Evolutionary conservation across 768 basidiomycete genomes (phyloP), one percentile per base, ranked within the genome.

Genomic region (Lyophyllum atratum): DNA sequence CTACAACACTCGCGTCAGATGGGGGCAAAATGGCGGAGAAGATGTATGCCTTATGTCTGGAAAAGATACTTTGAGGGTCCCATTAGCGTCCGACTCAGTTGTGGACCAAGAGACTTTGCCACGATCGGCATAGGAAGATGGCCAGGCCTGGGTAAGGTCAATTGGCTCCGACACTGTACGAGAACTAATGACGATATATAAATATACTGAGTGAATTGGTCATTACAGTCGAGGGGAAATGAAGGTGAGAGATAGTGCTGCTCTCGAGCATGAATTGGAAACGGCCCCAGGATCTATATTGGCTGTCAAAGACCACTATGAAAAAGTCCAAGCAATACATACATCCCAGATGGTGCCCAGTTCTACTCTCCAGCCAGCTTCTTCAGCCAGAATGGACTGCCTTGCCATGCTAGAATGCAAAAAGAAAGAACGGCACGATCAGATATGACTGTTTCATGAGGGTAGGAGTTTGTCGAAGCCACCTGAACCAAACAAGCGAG

Each of bases 181-280:
- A 54, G 29, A 47, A 54, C 54, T 2, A 54, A 61, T 45, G n/a
- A 29, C 47, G 48, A 55, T 39, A 25, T 53, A 58, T 49, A 50
- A 39, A 55, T 28, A 33, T 17, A 19, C 14, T 29, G 39, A 48
- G 28, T 14, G 39, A 49, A 40, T 17, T 11, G 14, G 33, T n/a
- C 28, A 31, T 74, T 70, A 90, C 90, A 68, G 59, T 88, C 75
- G 15, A 91, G 63, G 8, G 90, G 90, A 64, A 84, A 92, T 10
- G 87, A 80, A 4, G 92, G 91, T 1, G 88, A 88, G n/a, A 93
- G 69, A 64, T 84, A 87, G 53, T 93, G 86, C 48, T 93, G 92
- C 61, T 93, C 92, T 64, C 92, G 79, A 11, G 92, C 91, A 56
- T 91, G 89, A 29, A 90, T 81, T 2, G 92, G 91, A 68, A 93